Evolutionary conservation across 2,329 filamentous ascomycete genomes (phyloP).

Genomic region (Fusarium euwallaceae): DNA sequence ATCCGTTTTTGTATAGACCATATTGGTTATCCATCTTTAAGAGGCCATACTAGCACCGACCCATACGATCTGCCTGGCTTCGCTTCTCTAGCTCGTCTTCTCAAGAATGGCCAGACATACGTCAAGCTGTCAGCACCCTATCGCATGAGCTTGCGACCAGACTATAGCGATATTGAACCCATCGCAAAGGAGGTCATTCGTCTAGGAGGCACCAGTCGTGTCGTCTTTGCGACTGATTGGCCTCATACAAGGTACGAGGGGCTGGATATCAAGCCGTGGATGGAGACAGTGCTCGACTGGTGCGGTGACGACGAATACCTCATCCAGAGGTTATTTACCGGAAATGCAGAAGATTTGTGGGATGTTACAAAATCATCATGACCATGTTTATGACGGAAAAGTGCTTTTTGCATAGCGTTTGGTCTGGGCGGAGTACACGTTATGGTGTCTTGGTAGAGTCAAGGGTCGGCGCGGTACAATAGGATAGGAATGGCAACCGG

Average conservation of each 20-base stretch:
- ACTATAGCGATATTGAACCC: slow-evolving; percentile 60
- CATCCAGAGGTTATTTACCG: slow-evolving; percentile 64
- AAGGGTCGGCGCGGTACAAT: background rate
- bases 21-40: slow-evolving; percentile 64
- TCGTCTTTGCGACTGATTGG: slow-evolving; percentile 74
- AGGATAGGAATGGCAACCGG: background rate
- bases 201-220: slow-evolving; percentile 54
- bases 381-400: background rate
- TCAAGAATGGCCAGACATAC: slow-evolving; percentile 63
- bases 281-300: slow-evolving; percentile 66
- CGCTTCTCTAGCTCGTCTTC: slow-evolving; percentile 59
- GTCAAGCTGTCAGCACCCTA: slow-evolving; percentile 72
- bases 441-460: background rate
- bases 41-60: slow-evolving; percentile 34
- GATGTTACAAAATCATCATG: slow-evolving; percentile 20
- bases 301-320: slow-evolving; percentile 60
- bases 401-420: background rate
- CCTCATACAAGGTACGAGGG: slow-evolving; percentile 73
- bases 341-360: slow-evolving; percentile 68
- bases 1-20: slow-evolving; percentile 72
- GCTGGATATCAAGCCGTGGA: slow-evolving; percentile 61
- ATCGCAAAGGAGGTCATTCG: slow-evolving; percentile 64
- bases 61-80: slow-evolving; percentile 45
- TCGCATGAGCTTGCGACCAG: slow-evolving; percentile 61
- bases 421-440: background rate